phyloP scores from a whole-genome alignment of 2,329 filamentous ascomycete genomes.

The Colletotrichum sp. region DNA sequence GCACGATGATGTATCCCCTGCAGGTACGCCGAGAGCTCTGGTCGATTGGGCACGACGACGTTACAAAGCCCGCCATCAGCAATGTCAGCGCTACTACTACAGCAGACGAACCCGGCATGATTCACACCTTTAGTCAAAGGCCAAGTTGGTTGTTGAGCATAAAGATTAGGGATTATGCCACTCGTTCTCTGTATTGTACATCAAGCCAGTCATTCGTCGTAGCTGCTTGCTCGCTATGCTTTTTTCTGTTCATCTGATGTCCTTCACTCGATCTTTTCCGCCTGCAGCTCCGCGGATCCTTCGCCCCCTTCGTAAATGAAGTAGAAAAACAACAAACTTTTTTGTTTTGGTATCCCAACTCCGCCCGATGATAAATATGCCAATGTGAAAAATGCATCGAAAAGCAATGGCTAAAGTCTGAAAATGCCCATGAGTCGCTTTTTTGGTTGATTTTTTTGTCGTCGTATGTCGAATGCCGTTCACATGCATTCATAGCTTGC shows the following conservation, averaged over 20 bases:
- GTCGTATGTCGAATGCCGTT: neutral
- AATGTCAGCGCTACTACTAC: neutral
- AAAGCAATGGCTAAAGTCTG: neutral
- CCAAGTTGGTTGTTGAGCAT: neutral
- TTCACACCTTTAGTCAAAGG: neutral
- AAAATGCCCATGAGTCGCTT: slow-evolving; percentile 1
- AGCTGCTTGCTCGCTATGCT: neutral
- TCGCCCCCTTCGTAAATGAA: neutral
- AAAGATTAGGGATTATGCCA: slow-evolving; percentile 1
- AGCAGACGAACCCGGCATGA: neutral
- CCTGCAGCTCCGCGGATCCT: slow-evolving; percentile 1
- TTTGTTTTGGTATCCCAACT: slow-evolving; percentile 18
- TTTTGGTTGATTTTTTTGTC: neutral
- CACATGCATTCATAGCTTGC: slow-evolving; percentile 50
- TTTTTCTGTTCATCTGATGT: neutral
- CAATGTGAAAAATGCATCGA: neutral
- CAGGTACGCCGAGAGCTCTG: slow-evolving; percentile 11
- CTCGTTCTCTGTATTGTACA: slow-evolving; percentile 3
- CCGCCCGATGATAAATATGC: slow-evolving; percentile 7
- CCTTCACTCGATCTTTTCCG: neutral
- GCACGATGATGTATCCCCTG: slow-evolving; percentile 21
- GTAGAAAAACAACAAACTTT: neutral
- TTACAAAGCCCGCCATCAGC: neutral
- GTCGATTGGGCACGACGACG: neutral
- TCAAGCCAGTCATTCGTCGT: slow-evolving; percentile 3